Conservation (phyloP, 768 basidiomycete species). For the Lactarius akahatsu region DNA sequence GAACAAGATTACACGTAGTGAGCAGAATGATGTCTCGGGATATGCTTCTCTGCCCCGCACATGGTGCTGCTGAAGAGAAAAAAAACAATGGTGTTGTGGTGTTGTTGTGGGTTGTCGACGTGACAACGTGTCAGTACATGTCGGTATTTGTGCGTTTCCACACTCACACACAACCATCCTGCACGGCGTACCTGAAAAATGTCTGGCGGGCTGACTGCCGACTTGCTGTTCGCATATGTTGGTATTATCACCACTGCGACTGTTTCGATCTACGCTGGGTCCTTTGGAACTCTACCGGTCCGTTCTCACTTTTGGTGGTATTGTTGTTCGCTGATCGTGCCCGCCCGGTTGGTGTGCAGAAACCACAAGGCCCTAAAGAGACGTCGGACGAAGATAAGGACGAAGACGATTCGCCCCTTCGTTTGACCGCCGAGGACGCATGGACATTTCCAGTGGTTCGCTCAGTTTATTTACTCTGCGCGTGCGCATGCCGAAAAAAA, state of each 20-base stretch:
- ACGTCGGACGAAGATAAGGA: constrained; percentile 51
- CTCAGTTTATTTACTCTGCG: constrained; percentile 21
- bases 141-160: background rate
- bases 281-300: constrained; percentile 67
- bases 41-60: background rate
- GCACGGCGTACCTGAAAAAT: constrained; percentile 3
- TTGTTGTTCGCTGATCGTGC: constrained; percentile 7
- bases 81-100: background rate
- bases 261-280: constrained; percentile 66
- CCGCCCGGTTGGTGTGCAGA: constrained; percentile 21
- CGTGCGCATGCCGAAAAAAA: background rate
- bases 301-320: constrained; percentile 33
- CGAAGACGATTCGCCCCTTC: constrained; percentile 48
- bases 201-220: constrained; percentile 46
- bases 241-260: constrained; percentile 67
- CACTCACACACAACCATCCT: background rate
- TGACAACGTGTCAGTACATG: background rate
- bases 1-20: background rate
- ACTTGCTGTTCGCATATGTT: constrained; percentile 62
- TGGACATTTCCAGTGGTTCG: constrained; percentile 76
- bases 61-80: background rate
- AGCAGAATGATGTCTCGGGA: background rate
- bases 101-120: background rate
- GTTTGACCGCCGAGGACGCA: constrained; percentile 65
- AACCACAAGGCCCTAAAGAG: constrained; percentile 26